These are phyloP conservation scores for Pichia eremophila DNA, from an alignment of 805 yeast species.

Conservation along the genomic window DNA sequence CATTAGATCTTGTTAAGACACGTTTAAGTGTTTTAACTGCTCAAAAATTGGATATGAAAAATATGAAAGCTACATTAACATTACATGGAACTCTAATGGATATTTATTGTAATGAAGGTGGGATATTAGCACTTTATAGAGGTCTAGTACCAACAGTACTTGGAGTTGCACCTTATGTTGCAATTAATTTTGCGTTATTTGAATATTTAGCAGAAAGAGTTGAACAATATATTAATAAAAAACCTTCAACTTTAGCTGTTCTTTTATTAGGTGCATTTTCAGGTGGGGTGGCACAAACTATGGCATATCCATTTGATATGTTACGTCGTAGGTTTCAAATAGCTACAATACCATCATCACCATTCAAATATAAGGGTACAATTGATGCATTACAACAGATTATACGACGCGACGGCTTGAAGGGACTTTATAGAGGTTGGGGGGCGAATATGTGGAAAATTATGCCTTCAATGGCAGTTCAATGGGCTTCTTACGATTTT, in stretches of 20 bases:
- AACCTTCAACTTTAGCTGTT: conserved; percentile 37
- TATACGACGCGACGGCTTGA: conserved; percentile 61
- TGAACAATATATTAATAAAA: conserved; percentile 12
- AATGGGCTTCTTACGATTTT: conserved; percentile 64
- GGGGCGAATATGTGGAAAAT: conserved; percentile 81
- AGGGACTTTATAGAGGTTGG: conserved; percentile 65
- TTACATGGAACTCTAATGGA: conserved; percentile 45
- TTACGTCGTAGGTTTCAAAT: conserved; percentile 88
- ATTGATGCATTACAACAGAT: conserved; percentile 65
- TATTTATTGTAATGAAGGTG: conserved; percentile 76
- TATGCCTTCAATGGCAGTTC: conserved; percentile 92
- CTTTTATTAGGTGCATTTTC: conserved; percentile 74
- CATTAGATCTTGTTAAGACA: conserved; percentile 85
- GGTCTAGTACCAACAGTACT: conserved; percentile 86
- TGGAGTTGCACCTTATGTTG: conserved; percentile 96
- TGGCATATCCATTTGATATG: conserved; percentile 87
- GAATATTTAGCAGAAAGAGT: conserved; percentile 61
- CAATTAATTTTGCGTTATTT: conserved; percentile 83
- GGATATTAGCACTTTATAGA: conserved; percentile 63
- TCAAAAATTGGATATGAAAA: conserved; percentile 30
- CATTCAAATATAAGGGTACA: conserved; percentile 74
- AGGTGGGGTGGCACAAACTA: conserved; percentile 83
- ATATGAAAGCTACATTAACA: conserved; percentile 54
- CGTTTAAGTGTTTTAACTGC: conserved; percentile 88
- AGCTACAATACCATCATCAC: conserved; percentile 73